phyloP scores from a whole-genome alignment of 2,329 filamentous ascomycete species.

The Cordyceps pruinosa region DNA sequence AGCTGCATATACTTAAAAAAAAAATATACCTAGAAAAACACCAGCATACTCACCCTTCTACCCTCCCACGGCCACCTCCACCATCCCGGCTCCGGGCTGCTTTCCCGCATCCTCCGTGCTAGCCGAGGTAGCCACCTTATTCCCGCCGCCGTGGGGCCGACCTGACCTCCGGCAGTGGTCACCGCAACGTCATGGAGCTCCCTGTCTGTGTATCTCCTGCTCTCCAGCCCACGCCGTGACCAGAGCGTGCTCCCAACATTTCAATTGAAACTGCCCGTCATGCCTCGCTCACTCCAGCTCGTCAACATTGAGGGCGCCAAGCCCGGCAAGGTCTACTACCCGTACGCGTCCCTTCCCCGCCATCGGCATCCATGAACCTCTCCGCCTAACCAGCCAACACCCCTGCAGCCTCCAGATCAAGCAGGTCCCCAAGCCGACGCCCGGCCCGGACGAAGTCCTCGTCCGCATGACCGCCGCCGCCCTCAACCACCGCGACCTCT shows the following conservation, averaged over 20 bases:
- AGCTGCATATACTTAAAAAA: too few relatives aligned
- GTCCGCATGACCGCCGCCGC: constrained; percentile 72
- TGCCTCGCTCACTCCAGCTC: constrained; percentile 55
- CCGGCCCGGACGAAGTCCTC: constrained; percentile 61
- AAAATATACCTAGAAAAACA: too few relatives aligned
- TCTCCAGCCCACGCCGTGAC: neutral
- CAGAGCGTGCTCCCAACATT: neutral
- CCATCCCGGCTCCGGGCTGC: neutral
- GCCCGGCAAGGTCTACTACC: constrained; percentile 83
- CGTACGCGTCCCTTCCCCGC: constrained; percentile 38
- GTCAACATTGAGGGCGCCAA: constrained; percentile 65
- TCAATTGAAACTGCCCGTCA: constrained; percentile 20
- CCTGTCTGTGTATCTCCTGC: neutral
- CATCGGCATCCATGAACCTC: neutral
- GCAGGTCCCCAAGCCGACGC: constrained; percentile 54
- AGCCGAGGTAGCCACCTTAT: constrained; percentile 6
- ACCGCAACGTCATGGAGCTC: neutral
- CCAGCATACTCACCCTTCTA: too few relatives aligned
- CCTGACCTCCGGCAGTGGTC: neutral
- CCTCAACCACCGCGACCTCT: constrained; percentile 92
- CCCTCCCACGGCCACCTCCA: too few relatives aligned
- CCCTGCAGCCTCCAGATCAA: constrained; percentile 48
- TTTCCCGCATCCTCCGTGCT: neutral
- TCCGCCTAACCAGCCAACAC: neutral
- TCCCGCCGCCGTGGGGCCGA: constrained; percentile 2